Evolutionary conservation across 2,329 filamentous ascomycete genomes (phyloP).

Genomic region (Albifimbria verrucaria): DNA sequence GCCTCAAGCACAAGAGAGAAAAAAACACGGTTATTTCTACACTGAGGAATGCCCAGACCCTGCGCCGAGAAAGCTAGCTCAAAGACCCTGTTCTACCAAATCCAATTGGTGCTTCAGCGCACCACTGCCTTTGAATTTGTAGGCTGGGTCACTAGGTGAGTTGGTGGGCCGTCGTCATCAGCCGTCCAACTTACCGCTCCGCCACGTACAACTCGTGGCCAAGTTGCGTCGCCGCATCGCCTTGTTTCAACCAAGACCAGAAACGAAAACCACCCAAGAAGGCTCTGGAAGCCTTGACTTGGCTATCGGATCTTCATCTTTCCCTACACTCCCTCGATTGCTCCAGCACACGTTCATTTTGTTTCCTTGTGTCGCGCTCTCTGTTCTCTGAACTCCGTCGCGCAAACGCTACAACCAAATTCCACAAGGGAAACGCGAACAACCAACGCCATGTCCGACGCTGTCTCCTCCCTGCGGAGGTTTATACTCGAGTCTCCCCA

Average conservation of each 20-base stretch:
- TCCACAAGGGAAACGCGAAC: neutral
- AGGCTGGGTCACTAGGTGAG: neutral
- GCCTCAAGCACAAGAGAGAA: too few species aligned
- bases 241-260: neutral
- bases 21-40: too few species aligned
- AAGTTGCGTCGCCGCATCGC: neutral
- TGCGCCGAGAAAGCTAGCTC: too few species aligned
- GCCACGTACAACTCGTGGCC: neutral
- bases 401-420: neutral
- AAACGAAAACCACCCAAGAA: neutral
- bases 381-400: neutral
- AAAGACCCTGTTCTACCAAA: neutral
- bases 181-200: neutral
- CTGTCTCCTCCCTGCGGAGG: constrained; percentile 47
- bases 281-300: neutral
- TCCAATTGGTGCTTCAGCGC: neutral
- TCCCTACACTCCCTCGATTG: neutral
- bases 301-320: neutral
- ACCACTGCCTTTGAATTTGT: neutral
- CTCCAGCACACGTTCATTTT: too few species aligned
- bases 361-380: too few species aligned
- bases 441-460: constrained; percentile 45
- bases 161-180: neutral
- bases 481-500: constrained; percentile 89
- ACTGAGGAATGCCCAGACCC: too few species aligned